Evolutionary conservation across 495 filamentous ascomycete species (phyloP), one percentile per base, ranked within the genome.

Genomic region (Darksidea phi): DNA sequence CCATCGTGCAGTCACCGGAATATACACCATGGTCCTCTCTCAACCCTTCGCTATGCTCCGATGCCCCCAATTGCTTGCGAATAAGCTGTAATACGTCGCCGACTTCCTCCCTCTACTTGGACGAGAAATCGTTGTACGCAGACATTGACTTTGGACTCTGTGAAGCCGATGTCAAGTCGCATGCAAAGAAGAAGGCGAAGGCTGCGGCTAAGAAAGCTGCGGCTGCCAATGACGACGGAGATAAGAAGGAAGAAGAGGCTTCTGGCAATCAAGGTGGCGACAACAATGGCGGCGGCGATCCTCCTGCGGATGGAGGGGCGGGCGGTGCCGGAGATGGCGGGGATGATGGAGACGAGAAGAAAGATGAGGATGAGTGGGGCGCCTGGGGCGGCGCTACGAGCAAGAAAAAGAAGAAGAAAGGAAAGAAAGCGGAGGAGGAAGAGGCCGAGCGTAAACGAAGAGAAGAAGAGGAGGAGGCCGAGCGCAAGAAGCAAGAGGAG

Each of bases 201-300:
- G 21, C 64, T 53, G 49, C 43, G 42, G 54, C 45, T 1, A 59
- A 59, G 28, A 61, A 54, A 24, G 56, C 32, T 45, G 59, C 12
- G 48, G 64, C 59, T 42, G 42, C 41, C 25, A 55, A 61, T 25
- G 68, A 63, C n/a, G 70, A 71, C 6, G 73, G 74, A n/a, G 73
- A 77, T 13, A 72, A 69, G 18, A 73, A 84, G 49, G 75, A 82
- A n/a, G 74, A 76, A 8, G 74, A 69, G 13, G 74, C 71, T 8
- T 73, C 64, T 61, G 63, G 67, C 8, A 64, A 59, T 37, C 64
- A 57, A 1, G 63, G 64, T 41, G 70, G 56, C 38, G 73, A 66
- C n/a, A 69, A 60, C 26, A 72, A 67, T 25, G 72, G 71, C 11
- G 75, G 75, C 12, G 72, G 75, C 45, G 71, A 70, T 10, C 72